Base-by-base conservation (phyloP, 2,329 filamentous ascomycete genomes). In the Penicillium sp. region DNA sequence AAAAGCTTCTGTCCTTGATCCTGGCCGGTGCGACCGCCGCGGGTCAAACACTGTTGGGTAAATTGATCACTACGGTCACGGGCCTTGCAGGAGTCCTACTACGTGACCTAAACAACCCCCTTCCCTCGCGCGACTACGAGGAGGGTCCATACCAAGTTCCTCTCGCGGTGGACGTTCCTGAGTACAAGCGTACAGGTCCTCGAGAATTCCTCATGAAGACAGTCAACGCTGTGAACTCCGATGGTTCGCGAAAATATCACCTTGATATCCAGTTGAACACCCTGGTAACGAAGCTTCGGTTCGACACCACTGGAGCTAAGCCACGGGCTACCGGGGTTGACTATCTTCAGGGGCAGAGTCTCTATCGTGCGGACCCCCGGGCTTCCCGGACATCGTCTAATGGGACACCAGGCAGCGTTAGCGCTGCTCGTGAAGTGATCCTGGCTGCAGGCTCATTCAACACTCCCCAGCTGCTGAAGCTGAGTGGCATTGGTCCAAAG, bases 391-490 rank as follows among this genome's bases (percentile, higher is more conserved):
- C 52, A 6, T 49, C 58, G 5, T 41, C 57, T 23, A 38, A 40
- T 2, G 79, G 78, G 35, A 72, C 62, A 10, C 64, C 73, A 9
- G 79, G 79, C 19, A 72, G 70, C 45, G 75, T 74, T 15, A 71
- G 67, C 25, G 78, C 78, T 2, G 70, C 65, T 27, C 71, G 69
- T 25, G 78, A 80, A 61, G 74, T 80, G 17, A 78, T 80, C 56
- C 50, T 80, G 10, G 70, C 77, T 8, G 76, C 69, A 10, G 86
- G 86, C 12, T 78, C 84, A 0, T 88, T 84, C 71, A 85, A 88
- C 71, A 82, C 81, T 1, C 84, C 85, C 8, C 86, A 88, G 69
- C 73, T 89, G 6, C 80, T 88, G 15, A 84, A 86, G 75, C 79
- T 87, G 3, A 82, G 78, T 50, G 86, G 86, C 10, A 81, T 88